Evolutionary conservation across 306 rosid species (phyloP).

Genomic region (Sophora flavescens): DNA sequence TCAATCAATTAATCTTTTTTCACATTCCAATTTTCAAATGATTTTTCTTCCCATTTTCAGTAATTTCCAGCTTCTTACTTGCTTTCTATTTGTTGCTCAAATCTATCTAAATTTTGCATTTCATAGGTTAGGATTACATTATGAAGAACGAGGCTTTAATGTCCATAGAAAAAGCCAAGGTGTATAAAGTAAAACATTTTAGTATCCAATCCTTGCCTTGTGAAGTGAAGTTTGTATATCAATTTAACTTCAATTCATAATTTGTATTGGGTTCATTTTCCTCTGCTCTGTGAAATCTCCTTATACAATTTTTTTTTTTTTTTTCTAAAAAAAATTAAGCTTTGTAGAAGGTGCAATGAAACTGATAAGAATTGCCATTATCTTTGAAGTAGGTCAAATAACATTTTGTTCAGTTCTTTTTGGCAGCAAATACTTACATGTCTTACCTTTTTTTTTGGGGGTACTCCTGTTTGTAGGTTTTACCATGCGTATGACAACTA

Average conservation of each 20-base stretch:
- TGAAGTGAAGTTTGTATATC: neutral
- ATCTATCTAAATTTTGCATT: conserved; percentile 15
- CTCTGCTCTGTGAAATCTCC: neutral
- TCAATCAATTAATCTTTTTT: neutral
- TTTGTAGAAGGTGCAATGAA: conserved; percentile 3
- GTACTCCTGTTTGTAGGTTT: conserved; percentile 65
- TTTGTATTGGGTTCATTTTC: neutral
- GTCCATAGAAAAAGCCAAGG: conserved; percentile 5
- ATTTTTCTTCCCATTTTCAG: neutral
- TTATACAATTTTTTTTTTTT: neutral
- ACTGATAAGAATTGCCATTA: conserved; percentile 30
- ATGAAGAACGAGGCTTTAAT: neutral
- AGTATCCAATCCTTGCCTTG: too few relatives aligned
- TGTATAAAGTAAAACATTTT: neutral
- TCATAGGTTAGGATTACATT: neutral
- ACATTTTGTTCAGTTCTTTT: conserved; percentile 18
- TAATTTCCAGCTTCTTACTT: conserved; percentile 18
- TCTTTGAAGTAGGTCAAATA: neutral
- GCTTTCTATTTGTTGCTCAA: neutral
- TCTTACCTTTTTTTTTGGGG: conserved; percentile 5
- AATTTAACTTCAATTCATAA: conserved; percentile 12
- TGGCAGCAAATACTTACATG: conserved; percentile 28
- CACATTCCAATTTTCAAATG: conserved; percentile 17
- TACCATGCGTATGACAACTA: conserved; percentile 96
- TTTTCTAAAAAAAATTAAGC: neutral